These are phyloP conservation scores for Tricholoma sp. DNA, from an alignment of 768 basidiomycete species.

Conservation along the genomic window DNA sequence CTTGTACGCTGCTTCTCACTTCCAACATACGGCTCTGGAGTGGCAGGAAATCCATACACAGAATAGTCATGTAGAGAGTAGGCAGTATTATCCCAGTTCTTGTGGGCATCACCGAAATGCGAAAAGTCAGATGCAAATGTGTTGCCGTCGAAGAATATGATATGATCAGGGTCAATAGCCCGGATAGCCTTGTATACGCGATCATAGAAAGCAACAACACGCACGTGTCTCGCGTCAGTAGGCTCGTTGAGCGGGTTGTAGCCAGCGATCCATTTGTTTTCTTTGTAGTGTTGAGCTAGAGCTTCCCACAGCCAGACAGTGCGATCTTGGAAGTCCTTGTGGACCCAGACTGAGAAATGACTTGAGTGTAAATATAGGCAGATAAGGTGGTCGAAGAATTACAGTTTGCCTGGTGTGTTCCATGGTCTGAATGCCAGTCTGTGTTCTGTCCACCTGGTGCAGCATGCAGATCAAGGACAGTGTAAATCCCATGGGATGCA, in stretches of 20 bases:
- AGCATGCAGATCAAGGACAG: constrained; percentile 78
- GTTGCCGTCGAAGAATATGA: constrained; percentile 80
- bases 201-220: constrained; percentile 65
- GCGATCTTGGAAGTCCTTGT: constrained; percentile 84
- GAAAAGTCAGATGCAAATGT: constrained; percentile 80
- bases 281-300: constrained; percentile 70
- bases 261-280: constrained; percentile 79
- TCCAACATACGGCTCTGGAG: constrained; percentile 49
- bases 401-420: constrained; percentile 62
- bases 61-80: constrained; percentile 81
- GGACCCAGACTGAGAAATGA: constrained; percentile 56
- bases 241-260: constrained; percentile 87
- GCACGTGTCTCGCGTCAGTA: constrained; percentile 62
- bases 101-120: constrained; percentile 59
- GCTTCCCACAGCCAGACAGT: constrained; percentile 73
- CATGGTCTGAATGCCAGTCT: constrained; percentile 79
- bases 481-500: constrained; percentile 71
- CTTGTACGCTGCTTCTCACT: constrained; percentile 47
- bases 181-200: constrained; percentile 68
- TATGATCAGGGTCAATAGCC: constrained; percentile 61
- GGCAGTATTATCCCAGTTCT: constrained; percentile 64
- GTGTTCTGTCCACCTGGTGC: constrained; percentile 71
- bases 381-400: constrained; percentile 8
- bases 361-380: background rate
- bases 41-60: constrained; percentile 63